A percentile compares a stretch with the other conserved stretches of the same genome.
These are phyloP conservation scores for Cadophora gregata DNA, from an alignment of 2,329 filamentous ascomycete genomes.

Conservation along the genomic window DNA sequence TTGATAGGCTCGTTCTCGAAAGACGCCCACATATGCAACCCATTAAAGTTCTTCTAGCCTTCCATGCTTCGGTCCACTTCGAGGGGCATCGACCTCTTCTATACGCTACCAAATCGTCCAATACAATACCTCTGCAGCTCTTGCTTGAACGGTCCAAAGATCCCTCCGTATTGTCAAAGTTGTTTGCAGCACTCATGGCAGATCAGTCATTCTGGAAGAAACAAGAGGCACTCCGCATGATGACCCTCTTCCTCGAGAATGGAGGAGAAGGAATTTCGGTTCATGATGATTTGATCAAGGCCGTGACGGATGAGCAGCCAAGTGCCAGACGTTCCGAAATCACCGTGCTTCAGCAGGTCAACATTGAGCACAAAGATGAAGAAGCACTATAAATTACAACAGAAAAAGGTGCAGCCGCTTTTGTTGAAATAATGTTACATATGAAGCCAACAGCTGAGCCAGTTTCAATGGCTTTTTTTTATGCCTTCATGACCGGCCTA, in stretches of 20 bases:
- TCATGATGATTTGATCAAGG: constrained; percentile 32
- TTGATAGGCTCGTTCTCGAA: constrained; percentile 45
- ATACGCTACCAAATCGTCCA: constrained; percentile 20
- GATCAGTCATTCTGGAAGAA: constrained; percentile 28
- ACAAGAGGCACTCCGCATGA: constrained; percentile 41
- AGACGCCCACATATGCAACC: constrained; percentile 54
- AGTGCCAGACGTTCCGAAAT: constrained; percentile 51
- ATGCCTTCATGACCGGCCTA: constrained; percentile 54
- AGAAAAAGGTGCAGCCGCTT: constrained; percentile 54
- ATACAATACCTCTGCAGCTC: constrained; percentile 22
- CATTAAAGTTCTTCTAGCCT: constrained; percentile 45
- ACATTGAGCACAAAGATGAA: constrained; percentile 32
- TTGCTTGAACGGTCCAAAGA: constrained; percentile 29
- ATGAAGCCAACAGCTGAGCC: constrained; percentile 56
- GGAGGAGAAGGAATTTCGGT: constrained; percentile 33
- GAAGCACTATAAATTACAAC: constrained; percentile 45
- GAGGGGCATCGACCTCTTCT: constrained; percentile 27
- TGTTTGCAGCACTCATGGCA: constrained; percentile 25
- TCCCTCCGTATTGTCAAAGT: constrained; percentile 23
- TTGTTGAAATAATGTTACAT: constrained; percentile 57
- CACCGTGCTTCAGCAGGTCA: constrained; percentile 46
- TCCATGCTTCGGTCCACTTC: constrained; percentile 52
- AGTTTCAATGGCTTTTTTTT: constrained; percentile 60
- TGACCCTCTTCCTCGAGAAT: constrained; percentile 29
- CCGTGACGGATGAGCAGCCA: constrained; percentile 25